Evolutionary conservation across 768 basidiomycete species (phyloP).

Genomic region (Tulasnella sp.): DNA sequence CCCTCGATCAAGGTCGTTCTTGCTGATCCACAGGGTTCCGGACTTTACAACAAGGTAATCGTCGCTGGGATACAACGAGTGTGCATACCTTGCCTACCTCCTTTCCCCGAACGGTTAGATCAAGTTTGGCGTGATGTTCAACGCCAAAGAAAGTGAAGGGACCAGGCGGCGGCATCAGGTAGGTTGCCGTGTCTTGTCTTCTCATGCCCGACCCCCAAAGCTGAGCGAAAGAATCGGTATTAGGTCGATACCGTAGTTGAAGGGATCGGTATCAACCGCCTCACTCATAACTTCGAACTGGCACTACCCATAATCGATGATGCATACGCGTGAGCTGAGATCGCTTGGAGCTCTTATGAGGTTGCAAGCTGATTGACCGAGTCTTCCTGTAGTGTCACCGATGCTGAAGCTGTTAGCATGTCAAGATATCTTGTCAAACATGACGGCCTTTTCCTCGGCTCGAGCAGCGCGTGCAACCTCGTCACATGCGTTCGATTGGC

Average conservation of each 20-base stretch:
- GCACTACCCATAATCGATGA: constrained; percentile 84
- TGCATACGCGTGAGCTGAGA: constrained; percentile 63
- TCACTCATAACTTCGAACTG: constrained; percentile 85
- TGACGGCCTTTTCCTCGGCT: constrained; percentile 93
- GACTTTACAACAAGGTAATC: constrained; percentile 84
- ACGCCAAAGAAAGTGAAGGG: constrained; percentile 87
- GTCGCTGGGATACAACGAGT: not conserved
- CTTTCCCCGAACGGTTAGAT: constrained; percentile 46
- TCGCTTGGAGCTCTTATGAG: not conserved
- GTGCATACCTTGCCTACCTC: not conserved
- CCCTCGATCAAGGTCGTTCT: constrained; percentile 65
- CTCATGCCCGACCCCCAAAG: not conserved
- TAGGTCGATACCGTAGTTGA: constrained; percentile 92
- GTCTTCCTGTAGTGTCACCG: constrained; percentile 61
- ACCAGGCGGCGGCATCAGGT: constrained; percentile 82
- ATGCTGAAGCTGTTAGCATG: constrained; percentile 94
- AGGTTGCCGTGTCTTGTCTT: not conserved
- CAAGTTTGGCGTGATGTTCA: constrained; percentile 92
- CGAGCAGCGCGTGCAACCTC: constrained; percentile 93
- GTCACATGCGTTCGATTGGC: constrained; percentile 84
- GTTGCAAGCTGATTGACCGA: not conserved
- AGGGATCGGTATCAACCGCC: constrained; percentile 88
- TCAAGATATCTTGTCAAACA: constrained; percentile 84
- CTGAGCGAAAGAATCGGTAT: constrained; percentile 30
- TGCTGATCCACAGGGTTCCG: constrained; percentile 91